Evolutionary conservation across 768 basidiomycete species (phyloP), one percentile per base, ranked within the genome.

Genomic region (Phaffia australis): DNA sequence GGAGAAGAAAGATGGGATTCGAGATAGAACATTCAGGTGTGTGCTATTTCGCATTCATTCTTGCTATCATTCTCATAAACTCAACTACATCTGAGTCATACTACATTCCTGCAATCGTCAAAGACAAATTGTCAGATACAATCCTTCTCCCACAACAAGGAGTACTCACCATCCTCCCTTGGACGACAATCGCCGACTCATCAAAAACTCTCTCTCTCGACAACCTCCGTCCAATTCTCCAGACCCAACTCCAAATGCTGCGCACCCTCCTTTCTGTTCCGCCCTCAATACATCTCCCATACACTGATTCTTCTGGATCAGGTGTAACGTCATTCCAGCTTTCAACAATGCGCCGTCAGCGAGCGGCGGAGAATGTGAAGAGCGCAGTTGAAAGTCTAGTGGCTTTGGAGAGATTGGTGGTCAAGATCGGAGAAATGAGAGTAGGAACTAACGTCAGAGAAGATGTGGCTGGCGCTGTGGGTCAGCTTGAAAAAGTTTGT

Each of bases 111-210:
- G 2, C 0, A 1, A 5, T 58, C 18, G 5, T 47, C 48, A 25
- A 73, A 86, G 87, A 81, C 25, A 74, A 71, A 8, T 75, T 78
- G 0, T 80, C 81, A 23, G 72, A 79, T 58, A 83, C 90, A 9
- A 97, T 98, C 79, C 81, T 94, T 23, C 79, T 93, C 0, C 93
- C 94, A 0, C 94, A 98, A 75, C 93, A 89, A 86, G 94, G 94
- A 46, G 85, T 90, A 27, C 86, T 98, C 61, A 81, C 87, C 64
- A 81, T 98, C 66, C 78, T 83, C 71, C 90, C 92, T 74, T 82
- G 83, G 46, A 65, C 74, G 3, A 2, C 46, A 1, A 7, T 51
- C 32, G 19, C 16, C 29, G 30, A 46, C 16, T 56, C 49, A 56
- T 46, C 69, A 16, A 42, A 57, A 23, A 29, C 69, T 19, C 47